Evolutionary conservation across 192 early-diverging fungal genomes (phyloP).

Genomic region (Lobosporangium transversale): DNA sequence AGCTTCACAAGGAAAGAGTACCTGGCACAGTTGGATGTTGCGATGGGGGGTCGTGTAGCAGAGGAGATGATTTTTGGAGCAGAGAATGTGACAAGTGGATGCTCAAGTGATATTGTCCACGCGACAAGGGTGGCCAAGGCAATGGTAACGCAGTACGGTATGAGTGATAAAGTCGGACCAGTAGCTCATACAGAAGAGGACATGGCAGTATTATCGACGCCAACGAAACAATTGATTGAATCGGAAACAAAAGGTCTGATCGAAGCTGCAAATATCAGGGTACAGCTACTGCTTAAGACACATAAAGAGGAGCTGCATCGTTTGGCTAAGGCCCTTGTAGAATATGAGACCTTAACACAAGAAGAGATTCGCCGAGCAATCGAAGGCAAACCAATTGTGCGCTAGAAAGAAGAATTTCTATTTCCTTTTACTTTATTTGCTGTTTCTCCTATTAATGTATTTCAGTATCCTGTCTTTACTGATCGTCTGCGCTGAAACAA

Average conservation of each 20-base stretch:
- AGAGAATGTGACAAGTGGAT: conserved; percentile 95
- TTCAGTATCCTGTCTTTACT: not conserved
- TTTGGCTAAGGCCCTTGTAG: conserved; percentile 91
- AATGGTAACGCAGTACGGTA: conserved; percentile 94
- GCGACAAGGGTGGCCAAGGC: conserved; percentile 89
- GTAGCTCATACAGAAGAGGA: conserved; percentile 84
- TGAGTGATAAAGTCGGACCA: conserved; percentile 94
- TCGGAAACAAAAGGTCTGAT: conserved; percentile 83
- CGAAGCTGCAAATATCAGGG: conserved; percentile 78
- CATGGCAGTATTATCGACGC: conserved; percentile 71
- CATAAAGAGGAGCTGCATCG: conserved; percentile 91
- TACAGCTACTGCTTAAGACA: conserved; percentile 72
- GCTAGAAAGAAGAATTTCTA: not conserved
- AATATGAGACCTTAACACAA: conserved; percentile 91
- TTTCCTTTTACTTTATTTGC: not conserved
- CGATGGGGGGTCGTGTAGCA: conserved; percentile 98
- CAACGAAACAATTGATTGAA: conserved; percentile 87
- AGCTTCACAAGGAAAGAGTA: conserved; percentile 84
- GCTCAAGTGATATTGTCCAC: conserved; percentile 89
- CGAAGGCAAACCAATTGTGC: conserved; percentile 70
- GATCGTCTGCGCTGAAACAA: not conserved
- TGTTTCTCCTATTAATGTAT: not conserved
- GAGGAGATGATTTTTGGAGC: conserved; percentile 97
- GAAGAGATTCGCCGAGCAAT: conserved; percentile 87
- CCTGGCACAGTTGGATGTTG: conserved; percentile 90